phyloP scores from a whole-genome alignment of 495 filamentous ascomycete species.

The Stereocaulon alpinum region DNA sequence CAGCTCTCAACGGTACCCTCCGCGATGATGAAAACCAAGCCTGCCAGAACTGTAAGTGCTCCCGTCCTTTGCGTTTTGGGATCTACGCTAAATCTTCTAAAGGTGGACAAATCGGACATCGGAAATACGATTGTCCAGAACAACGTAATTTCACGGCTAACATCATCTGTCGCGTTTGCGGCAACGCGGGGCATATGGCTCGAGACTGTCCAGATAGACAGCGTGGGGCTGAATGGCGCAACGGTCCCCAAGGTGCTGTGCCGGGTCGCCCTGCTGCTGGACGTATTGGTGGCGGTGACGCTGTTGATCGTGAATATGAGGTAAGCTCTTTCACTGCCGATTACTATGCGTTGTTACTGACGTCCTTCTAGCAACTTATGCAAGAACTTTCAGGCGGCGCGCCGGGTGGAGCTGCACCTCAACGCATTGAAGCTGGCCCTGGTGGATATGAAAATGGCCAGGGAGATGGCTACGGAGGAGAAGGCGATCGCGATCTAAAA shows the following conservation, averaged over 20 bases:
- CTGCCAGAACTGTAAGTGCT: constrained; percentile 84
- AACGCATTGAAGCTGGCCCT: constrained; percentile 81
- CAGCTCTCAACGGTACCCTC: constrained; percentile 93
- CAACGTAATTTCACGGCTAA: constrained; percentile 96
- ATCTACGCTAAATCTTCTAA: constrained; percentile 9
- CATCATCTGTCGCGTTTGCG: constrained; percentile 98
- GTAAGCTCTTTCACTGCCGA: constrained; percentile 39
- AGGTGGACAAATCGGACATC: constrained; percentile 94
- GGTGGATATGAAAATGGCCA: constrained; percentile 42
- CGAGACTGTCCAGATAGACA: constrained; percentile 89
- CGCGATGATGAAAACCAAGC: constrained; percentile 99
- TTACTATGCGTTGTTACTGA: not conserved
- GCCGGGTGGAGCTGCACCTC: constrained; percentile 54
- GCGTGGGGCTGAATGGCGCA: constrained; percentile 84
- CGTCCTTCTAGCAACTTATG: constrained; percentile 73
- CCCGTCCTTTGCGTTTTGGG: not conserved
- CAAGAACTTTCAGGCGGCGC: constrained; percentile 80
- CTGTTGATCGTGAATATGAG: constrained; percentile 89
- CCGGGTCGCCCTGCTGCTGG: constrained; percentile 44
- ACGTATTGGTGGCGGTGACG: constrained; percentile 67
- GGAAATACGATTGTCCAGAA: constrained; percentile 98
- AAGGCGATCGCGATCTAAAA: constrained; percentile 52
- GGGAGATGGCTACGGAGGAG: constrained; percentile 29
- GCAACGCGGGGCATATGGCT: constrained; percentile 87
- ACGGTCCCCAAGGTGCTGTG: constrained; percentile 44